Conservation (phyloP, 768 basidiomycete species). For the Nidularia sp. region DNA sequence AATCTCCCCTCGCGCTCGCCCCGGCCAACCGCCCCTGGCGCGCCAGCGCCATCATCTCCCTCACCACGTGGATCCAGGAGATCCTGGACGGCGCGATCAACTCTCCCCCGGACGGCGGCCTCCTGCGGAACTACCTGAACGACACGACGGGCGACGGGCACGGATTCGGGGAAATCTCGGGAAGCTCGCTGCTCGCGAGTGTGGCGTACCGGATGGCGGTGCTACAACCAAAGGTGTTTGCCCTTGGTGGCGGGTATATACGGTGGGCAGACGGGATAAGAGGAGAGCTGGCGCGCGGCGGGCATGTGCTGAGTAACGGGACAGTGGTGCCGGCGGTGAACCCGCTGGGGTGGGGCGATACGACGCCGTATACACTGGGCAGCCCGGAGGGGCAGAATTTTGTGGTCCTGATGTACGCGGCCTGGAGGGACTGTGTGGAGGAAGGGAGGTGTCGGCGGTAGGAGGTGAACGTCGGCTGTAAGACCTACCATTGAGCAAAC, state of each 20-base stretch:
- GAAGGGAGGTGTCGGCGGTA: conserved; percentile 13
- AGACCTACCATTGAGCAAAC: too few relatives aligned
- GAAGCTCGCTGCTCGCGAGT: conserved; percentile 33
- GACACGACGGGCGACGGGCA: conserved; percentile 16
- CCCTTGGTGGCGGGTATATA: conserved; percentile 16
- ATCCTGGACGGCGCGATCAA: conserved; percentile 39
- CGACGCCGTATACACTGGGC: conserved; percentile 25
- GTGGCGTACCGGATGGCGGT: conserved; percentile 37
- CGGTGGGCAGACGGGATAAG: conserved; percentile 31
- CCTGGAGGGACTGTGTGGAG: conserved; percentile 35
- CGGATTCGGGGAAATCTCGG: conserved; percentile 42
- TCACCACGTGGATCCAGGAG: conserved; percentile 36
- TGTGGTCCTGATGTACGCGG: conserved; percentile 34
- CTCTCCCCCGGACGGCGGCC: conserved; percentile 22
- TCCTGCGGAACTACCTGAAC: conserved; percentile 39
- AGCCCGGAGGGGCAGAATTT: conserved; percentile 40
- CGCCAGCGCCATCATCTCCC: conserved; percentile 12
- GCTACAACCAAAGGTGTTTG: conserved; percentile 24
- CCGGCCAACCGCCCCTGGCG: conserved; percentile 7
- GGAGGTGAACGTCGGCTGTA: too few relatives aligned
- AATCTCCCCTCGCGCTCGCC: conserved; percentile 25
- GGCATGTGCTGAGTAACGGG: conserved; percentile 24
- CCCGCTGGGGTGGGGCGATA: conserved; percentile 32
- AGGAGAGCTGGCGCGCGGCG: conserved; percentile 13
- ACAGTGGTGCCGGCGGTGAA: conserved; percentile 32